Evolutionary conservation across 202 grass and related monocot species (phyloP).

Genomic region (Schoenoplectus tabernaemontani): DNA sequence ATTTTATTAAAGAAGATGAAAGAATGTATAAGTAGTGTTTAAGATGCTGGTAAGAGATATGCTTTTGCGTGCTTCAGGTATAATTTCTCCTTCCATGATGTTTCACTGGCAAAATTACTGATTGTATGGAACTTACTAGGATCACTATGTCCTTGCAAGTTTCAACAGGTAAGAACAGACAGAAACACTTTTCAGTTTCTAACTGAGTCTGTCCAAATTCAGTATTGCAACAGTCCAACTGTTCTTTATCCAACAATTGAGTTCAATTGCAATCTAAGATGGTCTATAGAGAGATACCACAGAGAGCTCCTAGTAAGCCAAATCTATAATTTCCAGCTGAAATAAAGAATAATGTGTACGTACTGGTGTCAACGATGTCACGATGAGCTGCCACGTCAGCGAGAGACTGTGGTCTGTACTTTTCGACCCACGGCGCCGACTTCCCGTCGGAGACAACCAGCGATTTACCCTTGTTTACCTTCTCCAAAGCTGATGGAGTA

Average conservation of each 20-base stretch:
- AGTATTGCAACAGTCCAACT: background rate
- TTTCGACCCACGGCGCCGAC: slow-evolving; percentile 88
- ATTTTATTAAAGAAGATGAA: background rate
- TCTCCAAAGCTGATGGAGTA: background rate
- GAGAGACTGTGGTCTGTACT: slow-evolving; percentile 87
- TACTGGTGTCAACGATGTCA: slow-evolving; percentile 94
- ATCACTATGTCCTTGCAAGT: background rate
- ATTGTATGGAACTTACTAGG: background rate
- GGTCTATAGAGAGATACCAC: background rate
- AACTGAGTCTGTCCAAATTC: background rate
- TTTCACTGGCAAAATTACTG: background rate
- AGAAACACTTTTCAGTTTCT: background rate
- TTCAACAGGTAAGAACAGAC: background rate
- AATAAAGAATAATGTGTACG: background rate
- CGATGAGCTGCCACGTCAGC: slow-evolving; percentile 91
- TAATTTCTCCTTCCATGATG: background rate
- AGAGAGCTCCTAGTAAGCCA: background rate
- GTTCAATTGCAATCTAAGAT: background rate
- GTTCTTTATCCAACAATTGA: background rate
- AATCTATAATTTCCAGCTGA: background rate
- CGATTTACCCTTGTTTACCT: slow-evolving; percentile 43
- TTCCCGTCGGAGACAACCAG: slow-evolving; percentile 28
- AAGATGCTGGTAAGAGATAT: background rate
- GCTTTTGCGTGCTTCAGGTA: background rate
- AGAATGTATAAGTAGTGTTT: background rate